Evolutionary conservation across 1,284 basidiomycete species (phyloP).

Genomic region (Moesziomyces globuligerus): DNA sequence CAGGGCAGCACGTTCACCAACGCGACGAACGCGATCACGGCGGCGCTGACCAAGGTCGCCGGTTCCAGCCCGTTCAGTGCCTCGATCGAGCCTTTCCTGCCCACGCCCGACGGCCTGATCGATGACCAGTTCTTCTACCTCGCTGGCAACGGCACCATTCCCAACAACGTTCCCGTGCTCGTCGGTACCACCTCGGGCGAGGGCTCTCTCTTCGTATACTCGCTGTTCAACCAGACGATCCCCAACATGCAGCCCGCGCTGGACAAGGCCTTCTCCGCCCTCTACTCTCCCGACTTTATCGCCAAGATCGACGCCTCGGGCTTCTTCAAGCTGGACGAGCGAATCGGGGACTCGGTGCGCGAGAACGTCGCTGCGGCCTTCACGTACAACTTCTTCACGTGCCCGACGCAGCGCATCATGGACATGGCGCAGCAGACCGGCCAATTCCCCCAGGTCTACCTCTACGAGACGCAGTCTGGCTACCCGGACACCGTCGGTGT

Average conservation of each 20-base stretch:
- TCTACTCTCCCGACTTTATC: conserved; percentile 16
- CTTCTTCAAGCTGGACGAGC: conserved; percentile 28
- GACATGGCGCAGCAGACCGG: conserved; percentile 7
- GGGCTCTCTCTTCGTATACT: conserved; percentile 32
- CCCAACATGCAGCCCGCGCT: conserved; percentile 22
- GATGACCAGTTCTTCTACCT: conserved; percentile 48
- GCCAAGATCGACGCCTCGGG: conserved; percentile 13
- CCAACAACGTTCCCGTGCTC: conserved; percentile 37
- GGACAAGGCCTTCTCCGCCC: conserved; percentile 6
- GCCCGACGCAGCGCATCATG: conserved; percentile 34
- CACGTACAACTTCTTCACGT: conserved; percentile 47
- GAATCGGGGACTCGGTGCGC: conserved; percentile 25
- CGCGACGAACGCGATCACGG: conserved; percentile 21
- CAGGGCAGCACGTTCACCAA: conserved; percentile 23
- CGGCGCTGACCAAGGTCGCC: conserved; percentile 4
- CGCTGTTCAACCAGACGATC: conserved; percentile 15
- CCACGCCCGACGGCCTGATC: conserved; percentile 28
- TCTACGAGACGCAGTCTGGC: conserved; percentile 36
- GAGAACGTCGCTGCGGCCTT: conserved; percentile 21
- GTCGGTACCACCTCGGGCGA: conserved; percentile 36
- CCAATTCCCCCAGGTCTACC: conserved; percentile 30
- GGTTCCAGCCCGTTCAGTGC: conserved; percentile 7
- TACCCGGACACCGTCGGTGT: conserved; percentile 13
- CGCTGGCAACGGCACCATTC: conserved; percentile 37
- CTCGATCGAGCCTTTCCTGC: conserved; percentile 39